These are phyloP conservation scores for Umbellularia californica DNA, from an alignment of 164 flowering plant species.

Conservation along the genomic window DNA sequence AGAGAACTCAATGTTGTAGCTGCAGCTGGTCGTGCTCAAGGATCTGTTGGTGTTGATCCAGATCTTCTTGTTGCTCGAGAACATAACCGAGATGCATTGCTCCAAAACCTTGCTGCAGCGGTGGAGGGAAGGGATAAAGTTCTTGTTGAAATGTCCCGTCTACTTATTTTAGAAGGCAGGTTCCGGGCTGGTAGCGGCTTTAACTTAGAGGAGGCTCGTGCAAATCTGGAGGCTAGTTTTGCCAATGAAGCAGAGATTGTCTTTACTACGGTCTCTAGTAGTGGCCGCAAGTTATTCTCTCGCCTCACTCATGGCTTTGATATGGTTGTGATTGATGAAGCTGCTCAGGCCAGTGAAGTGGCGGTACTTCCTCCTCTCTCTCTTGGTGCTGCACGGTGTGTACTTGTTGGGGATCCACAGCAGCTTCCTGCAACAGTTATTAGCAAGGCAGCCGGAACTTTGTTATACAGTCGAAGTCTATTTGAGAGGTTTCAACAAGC, in stretches of 20 bases:
- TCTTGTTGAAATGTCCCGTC: constrained; percentile 86
- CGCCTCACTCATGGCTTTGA: constrained; percentile 95
- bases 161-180: constrained; percentile 64
- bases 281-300: constrained; percentile 90
- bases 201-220: constrained; percentile 87
- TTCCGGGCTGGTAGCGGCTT: constrained; percentile 62
- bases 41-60: constrained; percentile 97
- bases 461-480: constrained; percentile 88
- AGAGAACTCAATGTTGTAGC: constrained; percentile 77
- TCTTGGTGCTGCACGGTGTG: constrained; percentile 94
- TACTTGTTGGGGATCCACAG: constrained; percentile 99
- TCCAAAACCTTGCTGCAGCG: constrained; percentile 85
- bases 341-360: constrained; percentile 98
- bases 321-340: constrained; percentile 98
- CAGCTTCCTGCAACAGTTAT: constrained; percentile 99
- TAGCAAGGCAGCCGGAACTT: constrained; percentile 93
- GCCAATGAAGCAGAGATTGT: constrained; percentile 98
- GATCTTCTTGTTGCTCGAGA: constrained; percentile 84
- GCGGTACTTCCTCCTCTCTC: constrained; percentile 88
- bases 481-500: constrained; percentile 96
- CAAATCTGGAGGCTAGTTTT: constrained; percentile 93
- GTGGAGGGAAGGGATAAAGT: constrained; percentile 84
- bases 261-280: constrained; percentile 93
- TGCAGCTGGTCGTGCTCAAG: constrained; percentile 72
- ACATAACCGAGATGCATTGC: constrained; percentile 66